Base-by-base conservation (phyloP, 371 early-diverging fungal genomes). In the Mortierella sp. region DNA sequence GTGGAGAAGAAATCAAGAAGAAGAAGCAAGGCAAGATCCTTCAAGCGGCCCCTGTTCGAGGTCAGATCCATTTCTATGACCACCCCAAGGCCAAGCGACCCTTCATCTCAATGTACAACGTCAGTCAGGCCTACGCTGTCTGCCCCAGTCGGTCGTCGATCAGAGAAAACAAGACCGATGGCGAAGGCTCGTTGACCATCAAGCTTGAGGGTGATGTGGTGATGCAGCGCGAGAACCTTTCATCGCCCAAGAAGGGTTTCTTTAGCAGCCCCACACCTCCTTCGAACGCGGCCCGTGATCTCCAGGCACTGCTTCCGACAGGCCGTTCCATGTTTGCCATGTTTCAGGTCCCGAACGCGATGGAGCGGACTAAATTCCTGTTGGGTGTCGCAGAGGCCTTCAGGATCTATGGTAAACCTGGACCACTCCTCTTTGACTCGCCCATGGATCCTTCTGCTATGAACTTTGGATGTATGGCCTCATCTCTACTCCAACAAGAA, bases 101-200 rank as follows among this genome's bases (percentile, higher is more conserved):
- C 2, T 57, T 83, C 15, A 60, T 85, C 45, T 82, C 86, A 2
- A 62, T 92, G 56, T 82, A 83, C 21, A 82, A 84, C 26, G 82
- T 90, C 45, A 84, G 81, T 29, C 89, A 88, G 63, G 91, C 89
- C 2, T 93, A 93, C 64, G 90, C 93, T 4, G 84, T 93, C 50
- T 94, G 91, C 64, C 95, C 94, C 15, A 73, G 64, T 46, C 80
- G 73, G 18, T 72, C 74, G 19, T 62, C 69, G n/a, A 50, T 73
- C 25, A 70, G 66, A 61, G 72, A 74, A n/a, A 71, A 67, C 66
- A 74, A 74, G 63, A 61, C 53, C 16, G 75, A 74, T 12, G 80
- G 74, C 30, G 75, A 82, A 16, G 75, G 79, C n/a, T 82, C 82
- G n/a, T 60, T 80, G 56, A 68, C 70, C 21, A 64, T 74, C 68